phyloP scores from a whole-genome alignment of 2,329 filamentous ascomycete genomes.

The Gaeumannomyces sp. region DNA sequence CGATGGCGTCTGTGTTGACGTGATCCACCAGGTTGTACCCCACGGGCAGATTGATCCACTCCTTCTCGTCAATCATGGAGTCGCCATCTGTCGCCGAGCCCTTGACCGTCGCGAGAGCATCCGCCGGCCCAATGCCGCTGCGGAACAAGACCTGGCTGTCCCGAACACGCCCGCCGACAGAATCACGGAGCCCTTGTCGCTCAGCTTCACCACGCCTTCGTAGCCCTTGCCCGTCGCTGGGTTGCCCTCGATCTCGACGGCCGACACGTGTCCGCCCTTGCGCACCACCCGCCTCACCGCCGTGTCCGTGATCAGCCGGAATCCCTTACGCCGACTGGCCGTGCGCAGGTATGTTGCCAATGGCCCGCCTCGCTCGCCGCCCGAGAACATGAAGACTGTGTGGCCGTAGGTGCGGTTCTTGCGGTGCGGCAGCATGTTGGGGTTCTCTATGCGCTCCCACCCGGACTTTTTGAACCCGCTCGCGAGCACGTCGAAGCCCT shows the following conservation, averaged over 20 bases:
- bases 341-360: slow-evolving; percentile 60
- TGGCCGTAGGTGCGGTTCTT: slow-evolving; percentile 58
- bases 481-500: slow-evolving; percentile 58
- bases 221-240: slow-evolving; percentile 44
- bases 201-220: slow-evolving; percentile 54
- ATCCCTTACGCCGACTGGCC: slow-evolving; percentile 48
- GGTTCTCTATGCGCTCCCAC: slow-evolving; percentile 51
- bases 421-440: slow-evolving; percentile 48
- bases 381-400: slow-evolving; percentile 56
- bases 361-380: slow-evolving; percentile 58
- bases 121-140: slow-evolving; percentile 59
- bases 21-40: slow-evolving; percentile 55
- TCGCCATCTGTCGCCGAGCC: slow-evolving; percentile 40
- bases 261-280: slow-evolving; percentile 49
- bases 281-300: slow-evolving; percentile 54
- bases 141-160: slow-evolving; percentile 61
- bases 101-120: slow-evolving; percentile 49
- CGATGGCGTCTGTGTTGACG: slow-evolving; percentile 41
- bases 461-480: slow-evolving; percentile 51
- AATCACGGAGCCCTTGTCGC: slow-evolving; percentile 58
- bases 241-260: slow-evolving; percentile 52
- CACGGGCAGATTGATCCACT: slow-evolving; percentile 54
- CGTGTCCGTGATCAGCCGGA: slow-evolving; percentile 55
- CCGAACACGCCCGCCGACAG: slow-evolving; percentile 64
- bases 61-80: slow-evolving; percentile 41